Evolutionary conservation across 495 filamentous ascomycete species (phyloP), one percentile per base, ranked within the genome.

Genomic region (Ascobolus immersus): DNA sequence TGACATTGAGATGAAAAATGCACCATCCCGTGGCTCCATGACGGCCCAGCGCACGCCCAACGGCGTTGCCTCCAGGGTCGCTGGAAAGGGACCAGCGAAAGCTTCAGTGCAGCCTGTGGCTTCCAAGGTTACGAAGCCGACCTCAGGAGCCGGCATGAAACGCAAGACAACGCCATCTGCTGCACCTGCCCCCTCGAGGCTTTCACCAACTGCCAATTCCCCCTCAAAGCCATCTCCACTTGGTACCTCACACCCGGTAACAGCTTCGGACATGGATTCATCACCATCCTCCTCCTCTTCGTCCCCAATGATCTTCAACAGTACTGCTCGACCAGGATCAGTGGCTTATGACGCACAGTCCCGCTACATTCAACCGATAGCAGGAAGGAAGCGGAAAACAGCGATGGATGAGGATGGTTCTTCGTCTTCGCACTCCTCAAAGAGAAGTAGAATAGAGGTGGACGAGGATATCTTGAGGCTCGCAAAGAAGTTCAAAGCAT

Each of bases 201-300:
- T 37, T 17, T 20, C 38, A 32, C 28, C 37, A 21, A 28, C 38
- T 33, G 33, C 36, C 20, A 33, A 46, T 24, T 45, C 38, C 38
- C 62, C 64, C n/a, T 54, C 57, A 36, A 71, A 71, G 39, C 64
- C 63, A 2, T 68, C 67, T 6, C 62, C 64, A 4, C 56, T 68
- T 19, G 65, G 59, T 12, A 62, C 63, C 4, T 69, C 67, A 8
- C 67, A 63, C n/a, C 63, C 65, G 4, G 54, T 62, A 14, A 69
- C 62, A 47, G 55, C 54, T n/a, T 64, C 61, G 4, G 56, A 61
- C 34, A 36, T 55, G 8, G 51, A 56, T 53, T 31, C 52, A 56
- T 13, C 54, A 57, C 28, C 53, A 56, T 36, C 49, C 57, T 6
- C 56, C 54, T 9, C 51, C 49, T 23, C 57, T 52, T 5, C 59